These are phyloP conservation scores for Aspergillus hancockii DNA, from an alignment of 495 filamentous ascomycete genomes.

Conservation along the genomic window DNA sequence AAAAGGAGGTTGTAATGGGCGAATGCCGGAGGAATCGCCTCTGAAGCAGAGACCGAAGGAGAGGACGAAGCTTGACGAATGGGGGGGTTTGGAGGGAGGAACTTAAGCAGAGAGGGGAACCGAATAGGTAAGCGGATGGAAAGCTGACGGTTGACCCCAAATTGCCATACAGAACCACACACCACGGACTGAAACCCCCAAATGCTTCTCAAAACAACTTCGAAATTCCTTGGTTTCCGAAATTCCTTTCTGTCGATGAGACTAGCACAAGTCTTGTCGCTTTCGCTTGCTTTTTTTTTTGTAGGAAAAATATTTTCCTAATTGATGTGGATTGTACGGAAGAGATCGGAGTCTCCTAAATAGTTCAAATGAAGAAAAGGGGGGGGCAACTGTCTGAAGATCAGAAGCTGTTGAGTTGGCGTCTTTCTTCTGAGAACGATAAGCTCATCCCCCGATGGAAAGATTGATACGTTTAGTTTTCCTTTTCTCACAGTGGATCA, in stretches of 20 bases:
- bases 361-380: conserved; percentile 17
- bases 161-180: conserved; percentile 25
- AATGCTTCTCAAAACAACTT: conserved; percentile 8
- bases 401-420: conserved; percentile 19
- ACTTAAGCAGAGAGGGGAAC: conserved; percentile 34
- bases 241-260: conserved; percentile 4
- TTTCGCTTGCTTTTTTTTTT: background rate
- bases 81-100: conserved; percentile 13
- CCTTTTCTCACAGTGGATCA: conserved; percentile 11
- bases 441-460: conserved; percentile 9
- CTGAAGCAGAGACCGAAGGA: conserved; percentile 23
- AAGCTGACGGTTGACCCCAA: conserved; percentile 31
- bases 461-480: conserved; percentile 4
- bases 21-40: conserved; percentile 8
- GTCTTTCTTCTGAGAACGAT: conserved; percentile 14
- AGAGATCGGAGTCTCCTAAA: conserved; percentile 17
- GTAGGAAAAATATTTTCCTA: background rate
- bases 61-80: conserved; percentile 32
- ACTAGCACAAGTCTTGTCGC: background rate
- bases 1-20: conserved; percentile 9
- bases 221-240: background rate
- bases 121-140: conserved; percentile 38
- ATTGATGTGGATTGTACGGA: conserved; percentile 8
- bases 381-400: conserved; percentile 18
- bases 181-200: conserved; percentile 14